Evolutionary conservation across 768 basidiomycete species (phyloP), one percentile per base, ranked within the genome.

Genomic region (Agaricus sinodeliciosus): DNA sequence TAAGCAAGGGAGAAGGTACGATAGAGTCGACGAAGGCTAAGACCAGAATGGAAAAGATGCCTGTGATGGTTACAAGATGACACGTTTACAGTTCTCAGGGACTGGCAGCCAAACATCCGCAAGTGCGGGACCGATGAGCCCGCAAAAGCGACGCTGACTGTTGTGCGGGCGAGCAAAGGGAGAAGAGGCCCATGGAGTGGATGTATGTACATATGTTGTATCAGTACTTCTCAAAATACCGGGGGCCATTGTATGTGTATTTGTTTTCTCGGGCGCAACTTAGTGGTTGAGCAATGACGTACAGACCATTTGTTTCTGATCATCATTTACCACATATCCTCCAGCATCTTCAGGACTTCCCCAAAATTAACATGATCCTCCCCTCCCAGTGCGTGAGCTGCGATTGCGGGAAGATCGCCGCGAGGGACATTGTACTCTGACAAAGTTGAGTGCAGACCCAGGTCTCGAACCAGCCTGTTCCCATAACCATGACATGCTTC

Each of bases 341-440:
- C 72, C 25, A 87, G 60, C 59, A 85, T 52, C 40, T 73, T 66
- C 16, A 80, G 71, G 4, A 83, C 75, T 46, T 67, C 70, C 3
- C 68, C 67, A 34, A 69, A 54, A 37, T 61, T 54, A 13, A 70
- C 68, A 55, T 79, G 66, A 39, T 72, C 69, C 55, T 70, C 66
- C 15, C 65, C 67, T 16, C 76, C 76, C 47, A 81, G 60, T 8
- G 74, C 77, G 35, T 63, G 64, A 55, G 67, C 69, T 8, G 85
- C 83, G 55, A 90, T 78, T 40, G 64, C 70, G 7, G 70, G 62
- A 3, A 86, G 50, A 57, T 87, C 78, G 43, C 68, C 71, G 42
- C 58, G 72, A 7, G 87, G 85, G 1, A 90, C 84, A 1, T 79
- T 79, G 67, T 86, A 86, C 16, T 81, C 73, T 18, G 70, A 63